Evolutionary conservation across 352 stramenopile genomes (phyloP).

Genomic region (Thraustochytrium sp.): DNA sequence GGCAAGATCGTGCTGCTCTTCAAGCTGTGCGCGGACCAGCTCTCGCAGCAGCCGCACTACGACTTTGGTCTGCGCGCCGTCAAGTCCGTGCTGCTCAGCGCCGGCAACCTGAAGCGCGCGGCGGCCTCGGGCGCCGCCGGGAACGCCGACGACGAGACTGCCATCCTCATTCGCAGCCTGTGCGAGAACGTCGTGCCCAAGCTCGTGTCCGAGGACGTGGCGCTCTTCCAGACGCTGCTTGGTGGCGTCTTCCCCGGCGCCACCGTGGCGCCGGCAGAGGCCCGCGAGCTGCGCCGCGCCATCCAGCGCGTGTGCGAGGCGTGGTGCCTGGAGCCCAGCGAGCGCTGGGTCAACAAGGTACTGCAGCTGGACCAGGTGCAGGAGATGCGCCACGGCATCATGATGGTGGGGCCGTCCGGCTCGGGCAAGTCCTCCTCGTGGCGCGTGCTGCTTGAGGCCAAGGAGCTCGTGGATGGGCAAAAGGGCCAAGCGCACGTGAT

Average conservation of each 20-base stretch:
- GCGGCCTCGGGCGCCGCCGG: slow-evolving; percentile 29
- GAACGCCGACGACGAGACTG: slow-evolving; percentile 46
- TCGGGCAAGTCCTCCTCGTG: slow-evolving; percentile 91
- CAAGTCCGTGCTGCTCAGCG: slow-evolving; percentile 97
- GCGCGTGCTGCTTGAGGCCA: slow-evolving; percentile 79
- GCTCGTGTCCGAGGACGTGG: slow-evolving; percentile 92
- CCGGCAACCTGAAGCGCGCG: slow-evolving; percentile 86
- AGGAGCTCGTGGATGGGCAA: slow-evolving; percentile 87
- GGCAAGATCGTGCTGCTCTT: slow-evolving; percentile 97
- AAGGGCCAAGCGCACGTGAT: slow-evolving; percentile 97
- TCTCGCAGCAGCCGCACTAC: slow-evolving; percentile 99
- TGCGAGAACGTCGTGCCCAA: slow-evolving; percentile 99
- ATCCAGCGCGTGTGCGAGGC: slow-evolving; percentile 84
- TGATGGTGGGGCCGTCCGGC: slow-evolving; percentile 95
- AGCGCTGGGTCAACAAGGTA: slow-evolving; percentile 95
- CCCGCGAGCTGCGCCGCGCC: slow-evolving; percentile 73
- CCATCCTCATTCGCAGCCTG: slow-evolving; percentile 88
- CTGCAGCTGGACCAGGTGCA: slow-evolving; percentile 97
- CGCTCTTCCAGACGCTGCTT: slow-evolving; percentile 91
- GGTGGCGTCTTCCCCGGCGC: slow-evolving; percentile 92
- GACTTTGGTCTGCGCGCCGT: slow-evolving; percentile 98
- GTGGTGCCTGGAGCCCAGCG: slow-evolving; percentile 72
- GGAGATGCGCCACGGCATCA: slow-evolving; percentile 94
- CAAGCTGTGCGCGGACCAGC: slow-evolving; percentile 91
- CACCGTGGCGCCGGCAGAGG: slow-evolving; percentile 69